Base-by-base conservation (phyloP, 805 yeast genomes). In the Suhomyces tanzawaensis region DNA sequence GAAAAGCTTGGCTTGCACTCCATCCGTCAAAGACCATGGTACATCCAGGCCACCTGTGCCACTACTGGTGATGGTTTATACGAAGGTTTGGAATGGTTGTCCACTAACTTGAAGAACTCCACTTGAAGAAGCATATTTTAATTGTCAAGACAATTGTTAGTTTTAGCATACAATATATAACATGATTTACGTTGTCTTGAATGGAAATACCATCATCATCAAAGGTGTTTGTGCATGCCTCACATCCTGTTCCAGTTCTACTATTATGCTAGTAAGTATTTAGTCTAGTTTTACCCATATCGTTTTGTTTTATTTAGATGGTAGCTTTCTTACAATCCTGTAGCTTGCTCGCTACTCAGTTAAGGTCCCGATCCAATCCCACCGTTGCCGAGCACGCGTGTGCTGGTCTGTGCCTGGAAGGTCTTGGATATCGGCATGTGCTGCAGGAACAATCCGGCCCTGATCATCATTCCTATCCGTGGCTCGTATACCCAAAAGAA, bases 21-120 rank as follows among this genome's bases (percentile, higher is more conserved):
- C 40, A 84, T 93, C 68, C 85, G 96, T 77, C 96, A 90, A 76
- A 87, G 98, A 74, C 96, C 96, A 60, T 93, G 99, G 99, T 91
- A 85, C 75, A 91, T 93, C 66, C 97, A 91, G 76, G 88, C 99
- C 53, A 87, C 98, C 49, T 90, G 98, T 76, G 99, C 99, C 54
- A 91, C 97, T 53, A 86, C 98, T 47, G 99, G 64, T 44, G 64
- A 59, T 46, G 64, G 64, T 30, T 57, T 61, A 45, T 61, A 61
- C 49, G 66, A 61, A 44, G 66, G 66, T 36, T 60, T 61, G 52
- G 66, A 61, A 47, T 61, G 66, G 66, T 56, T 61, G 41, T 53
- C 64, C 15, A 59, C 63, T 42, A 59, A 57, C 47, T 59, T 61
- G 51, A 60, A 60, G 52, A 52, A 46, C 36, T 47, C 55, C 31